Conservation (phyloP, 1,139 yeast species). For the Lodderomyces oxycetoniae region DNA sequence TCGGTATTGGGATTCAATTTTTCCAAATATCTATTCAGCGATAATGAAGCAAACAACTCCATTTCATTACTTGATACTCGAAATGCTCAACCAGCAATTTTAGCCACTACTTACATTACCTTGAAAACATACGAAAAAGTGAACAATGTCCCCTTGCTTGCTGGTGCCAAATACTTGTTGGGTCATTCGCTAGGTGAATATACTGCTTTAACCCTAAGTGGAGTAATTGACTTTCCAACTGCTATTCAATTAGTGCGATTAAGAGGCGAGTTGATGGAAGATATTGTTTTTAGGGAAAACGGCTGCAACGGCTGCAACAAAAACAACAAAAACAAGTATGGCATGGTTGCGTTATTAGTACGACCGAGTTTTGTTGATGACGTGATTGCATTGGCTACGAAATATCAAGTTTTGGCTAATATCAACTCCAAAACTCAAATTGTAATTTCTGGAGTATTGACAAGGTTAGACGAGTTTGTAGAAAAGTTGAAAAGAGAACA, state of each 20-base stretch:
- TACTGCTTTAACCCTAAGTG: slow-evolving; percentile 44
- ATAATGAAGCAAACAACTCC: not conserved
- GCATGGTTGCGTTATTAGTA: slow-evolving; percentile 38
- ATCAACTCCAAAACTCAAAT: slow-evolving; percentile 40
- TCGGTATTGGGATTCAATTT: slow-evolving; percentile 58
- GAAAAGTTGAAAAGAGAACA: slow-evolving; percentile 2
- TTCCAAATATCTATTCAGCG: slow-evolving; percentile 20
- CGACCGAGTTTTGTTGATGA: slow-evolving; percentile 17
- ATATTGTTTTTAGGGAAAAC: slow-evolving; percentile 13
- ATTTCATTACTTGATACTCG: slow-evolving; percentile 31
- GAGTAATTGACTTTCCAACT: slow-evolving; percentile 33
- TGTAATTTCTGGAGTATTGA: slow-evolving; percentile 41
- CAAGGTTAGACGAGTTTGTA: slow-evolving; percentile 15
- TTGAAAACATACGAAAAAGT: slow-evolving; percentile 25
- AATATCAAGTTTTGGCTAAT: slow-evolving; percentile 33
- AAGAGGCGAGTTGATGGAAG: slow-evolving; percentile 52
- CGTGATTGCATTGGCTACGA: slow-evolving; percentile 19
- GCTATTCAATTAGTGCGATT: slow-evolving; percentile 47
- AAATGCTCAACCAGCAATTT: slow-evolving; percentile 60
- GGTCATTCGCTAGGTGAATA: slow-evolving; percentile 64
- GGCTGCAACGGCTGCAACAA: too few relatives aligned
- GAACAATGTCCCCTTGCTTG: slow-evolving; percentile 21
- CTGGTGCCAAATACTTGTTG: slow-evolving; percentile 26
- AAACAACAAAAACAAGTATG: slow-evolving; percentile 17
- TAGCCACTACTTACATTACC: slow-evolving; percentile 43